Evolutionary conservation across 2,329 filamentous ascomycete genomes (phyloP).

Genomic region (Helotiales sp.): DNA sequence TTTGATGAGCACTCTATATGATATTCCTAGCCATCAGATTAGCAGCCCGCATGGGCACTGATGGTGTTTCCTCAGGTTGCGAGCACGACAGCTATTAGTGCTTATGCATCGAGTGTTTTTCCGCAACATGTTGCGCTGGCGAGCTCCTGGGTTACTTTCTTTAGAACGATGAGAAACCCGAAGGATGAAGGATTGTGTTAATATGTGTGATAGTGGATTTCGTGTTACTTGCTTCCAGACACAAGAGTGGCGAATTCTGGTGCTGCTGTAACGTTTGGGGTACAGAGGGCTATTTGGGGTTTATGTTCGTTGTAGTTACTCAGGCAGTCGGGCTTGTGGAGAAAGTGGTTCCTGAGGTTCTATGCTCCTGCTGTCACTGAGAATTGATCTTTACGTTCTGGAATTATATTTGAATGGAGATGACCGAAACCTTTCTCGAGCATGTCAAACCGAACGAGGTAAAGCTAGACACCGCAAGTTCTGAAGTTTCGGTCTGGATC

Average conservation of each 20-base stretch:
- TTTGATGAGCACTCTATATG: neutral
- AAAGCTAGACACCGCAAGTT: too few species aligned
- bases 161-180: too few species aligned
- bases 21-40: conserved; percentile 23
- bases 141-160: conserved; percentile 8
- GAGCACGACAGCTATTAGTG: conserved; percentile 8
- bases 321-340: conserved; percentile 2
- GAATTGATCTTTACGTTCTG: neutral
- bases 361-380: conserved; percentile 1
- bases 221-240: conserved; percentile 9
- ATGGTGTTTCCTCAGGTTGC: conserved; percentile 5
- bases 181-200: too few species aligned
- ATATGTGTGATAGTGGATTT: too few species aligned
- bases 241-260: conserved; percentile 6
- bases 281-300: conserved; percentile 6
- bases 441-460: too few species aligned
- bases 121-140: conserved; percentile 10
- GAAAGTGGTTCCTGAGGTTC: conserved; percentile 7
- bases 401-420: too few species aligned
- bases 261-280: conserved; percentile 7
- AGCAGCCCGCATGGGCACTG: conserved; percentile 16
- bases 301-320: conserved; percentile 7
- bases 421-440: too few species aligned
- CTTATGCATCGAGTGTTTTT: conserved; percentile 7
- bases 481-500: too few species aligned